These are phyloP conservation scores for Pythium brassicae DNA, from an alignment of 352 stramenopile species.

Conservation along the genomic window DNA sequence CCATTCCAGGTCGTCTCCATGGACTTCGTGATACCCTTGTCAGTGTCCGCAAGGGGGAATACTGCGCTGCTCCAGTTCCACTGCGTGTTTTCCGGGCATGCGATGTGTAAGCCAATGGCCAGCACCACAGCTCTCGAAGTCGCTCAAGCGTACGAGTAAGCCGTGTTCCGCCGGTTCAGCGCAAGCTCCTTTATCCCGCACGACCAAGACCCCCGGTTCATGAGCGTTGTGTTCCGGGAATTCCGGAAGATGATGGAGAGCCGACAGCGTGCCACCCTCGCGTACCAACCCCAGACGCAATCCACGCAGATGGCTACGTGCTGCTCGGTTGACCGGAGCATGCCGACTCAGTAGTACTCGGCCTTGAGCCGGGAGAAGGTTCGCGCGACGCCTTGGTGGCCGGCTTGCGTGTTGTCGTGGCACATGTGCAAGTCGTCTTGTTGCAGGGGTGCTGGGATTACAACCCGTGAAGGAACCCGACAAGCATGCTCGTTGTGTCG, in stretches of 20 bases:
- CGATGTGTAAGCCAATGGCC: slow-evolving; percentile 19
- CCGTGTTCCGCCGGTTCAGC: slow-evolving; percentile 22
- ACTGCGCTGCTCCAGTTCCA: slow-evolving; percentile 17
- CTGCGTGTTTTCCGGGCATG: slow-evolving; percentile 15
- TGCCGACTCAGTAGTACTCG: slow-evolving; percentile 1
- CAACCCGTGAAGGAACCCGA: too few relatives aligned
- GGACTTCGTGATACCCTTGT: slow-evolving; percentile 9
- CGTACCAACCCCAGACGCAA: slow-evolving; percentile 17
- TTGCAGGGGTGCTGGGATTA: too few relatives aligned
- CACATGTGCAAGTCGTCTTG: too few relatives aligned
- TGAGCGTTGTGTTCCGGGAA: slow-evolving; percentile 21
- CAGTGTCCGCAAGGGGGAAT: background rate
- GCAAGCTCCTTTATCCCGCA: slow-evolving; percentile 13
- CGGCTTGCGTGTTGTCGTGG: too few relatives aligned
- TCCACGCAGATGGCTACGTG: background rate
- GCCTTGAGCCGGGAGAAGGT: background rate
- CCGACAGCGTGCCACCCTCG: slow-evolving; percentile 29
- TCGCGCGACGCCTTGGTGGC: background rate
- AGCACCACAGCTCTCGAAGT: slow-evolving; percentile 12
- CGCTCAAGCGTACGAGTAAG: slow-evolving; percentile 18
- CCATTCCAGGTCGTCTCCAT: slow-evolving; percentile 6
- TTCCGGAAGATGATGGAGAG: slow-evolving; percentile 22
- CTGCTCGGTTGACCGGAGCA: background rate
- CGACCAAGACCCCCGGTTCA: slow-evolving; percentile 24
- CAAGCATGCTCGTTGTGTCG: slow-evolving; percentile 6